phyloP scores from a whole-genome alignment of 129 eudicot species.

The Centrapalus pauciflorus region DNA sequence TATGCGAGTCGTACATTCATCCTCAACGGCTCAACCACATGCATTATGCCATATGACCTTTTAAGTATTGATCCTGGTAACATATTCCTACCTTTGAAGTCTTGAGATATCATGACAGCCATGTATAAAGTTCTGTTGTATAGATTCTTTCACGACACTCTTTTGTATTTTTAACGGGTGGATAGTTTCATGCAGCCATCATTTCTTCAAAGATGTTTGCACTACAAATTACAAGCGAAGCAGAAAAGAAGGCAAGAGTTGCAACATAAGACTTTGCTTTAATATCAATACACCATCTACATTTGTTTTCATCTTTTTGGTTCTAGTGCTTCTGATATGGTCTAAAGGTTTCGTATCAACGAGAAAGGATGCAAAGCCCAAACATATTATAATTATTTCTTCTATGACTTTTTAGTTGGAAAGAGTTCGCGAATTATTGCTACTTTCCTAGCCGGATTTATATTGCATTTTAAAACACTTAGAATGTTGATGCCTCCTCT shows the following conservation, averaged over 20 bases:
- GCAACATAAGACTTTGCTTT: constrained; percentile 11
- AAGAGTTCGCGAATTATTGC: too few relatives aligned
- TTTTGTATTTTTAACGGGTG: constrained; percentile 22
- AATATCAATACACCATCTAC: background rate
- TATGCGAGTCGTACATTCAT: background rate
- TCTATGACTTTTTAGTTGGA: background rate
- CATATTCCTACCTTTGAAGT: constrained; percentile 1
- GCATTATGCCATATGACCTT: constrained; percentile 1
- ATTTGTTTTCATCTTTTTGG: background rate
- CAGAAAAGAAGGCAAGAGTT: constrained; percentile 53
- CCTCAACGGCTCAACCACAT: constrained; percentile 13
- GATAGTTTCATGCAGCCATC: constrained; percentile 60
- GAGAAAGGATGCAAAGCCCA: too few relatives aligned
- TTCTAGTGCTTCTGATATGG: background rate
- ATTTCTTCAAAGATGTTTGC: constrained; percentile 81
- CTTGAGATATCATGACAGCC: background rate
- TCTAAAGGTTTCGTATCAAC: too few relatives aligned
- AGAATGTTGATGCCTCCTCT: too few relatives aligned
- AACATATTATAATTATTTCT: too few relatives aligned
- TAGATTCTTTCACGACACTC: background rate
- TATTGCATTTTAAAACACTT: too few relatives aligned
- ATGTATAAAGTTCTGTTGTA: background rate
- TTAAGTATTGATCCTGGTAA: background rate
- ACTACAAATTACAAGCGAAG: constrained; percentile 70
- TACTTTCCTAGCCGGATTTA: too few relatives aligned